These are phyloP conservation scores for Alternaria burnsii DNA, from an alignment of 2,329 filamentous ascomycete species.

Conservation along the genomic window DNA sequence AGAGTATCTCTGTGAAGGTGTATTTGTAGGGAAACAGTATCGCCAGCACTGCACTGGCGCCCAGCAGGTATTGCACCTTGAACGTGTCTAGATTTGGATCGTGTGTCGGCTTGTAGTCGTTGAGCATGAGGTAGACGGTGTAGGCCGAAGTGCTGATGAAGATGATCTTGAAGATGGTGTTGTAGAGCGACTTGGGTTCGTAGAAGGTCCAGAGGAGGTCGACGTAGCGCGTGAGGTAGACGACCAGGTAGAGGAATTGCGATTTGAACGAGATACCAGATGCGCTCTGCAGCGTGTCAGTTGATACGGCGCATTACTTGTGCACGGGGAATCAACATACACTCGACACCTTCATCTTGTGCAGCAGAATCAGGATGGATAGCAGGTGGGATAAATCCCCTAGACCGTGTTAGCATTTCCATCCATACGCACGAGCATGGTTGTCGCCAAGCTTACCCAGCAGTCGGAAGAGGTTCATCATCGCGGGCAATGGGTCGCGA, in stretches of 20 bases:
- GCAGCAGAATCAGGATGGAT: conserved; percentile 92
- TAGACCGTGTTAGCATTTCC: conserved; percentile 53
- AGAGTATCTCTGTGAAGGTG: conserved; percentile 81
- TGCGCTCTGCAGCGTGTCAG: conserved; percentile 73
- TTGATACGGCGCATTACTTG: conserved; percentile 6
- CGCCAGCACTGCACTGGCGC: conserved; percentile 78
- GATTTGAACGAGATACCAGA: conserved; percentile 99
- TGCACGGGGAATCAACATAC: conserved; percentile 62
- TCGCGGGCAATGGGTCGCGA: conserved; percentile 44
- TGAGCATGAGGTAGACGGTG: conserved; percentile 97
- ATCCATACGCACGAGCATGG: neutral
- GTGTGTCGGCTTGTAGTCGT: conserved; percentile 95
- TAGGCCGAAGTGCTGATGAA: conserved; percentile 92
- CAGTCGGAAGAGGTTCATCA: conserved; percentile 76
- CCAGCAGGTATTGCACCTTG: conserved; percentile 92
- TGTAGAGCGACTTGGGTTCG: conserved; percentile 75
- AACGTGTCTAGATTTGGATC: conserved; percentile 98
- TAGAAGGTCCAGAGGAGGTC: conserved; percentile 87
- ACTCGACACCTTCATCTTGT: conserved; percentile 91
- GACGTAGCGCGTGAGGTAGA: conserved; percentile 93
- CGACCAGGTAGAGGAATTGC: conserved; percentile 90
- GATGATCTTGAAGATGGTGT: conserved; percentile 93
- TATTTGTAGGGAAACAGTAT: conserved; percentile 88
- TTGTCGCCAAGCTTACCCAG: conserved; percentile 59
- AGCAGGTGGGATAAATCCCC: conserved; percentile 94